Conservation (phyloP, 129 eudicot genomes). For the Solidago caesia region DNA sequence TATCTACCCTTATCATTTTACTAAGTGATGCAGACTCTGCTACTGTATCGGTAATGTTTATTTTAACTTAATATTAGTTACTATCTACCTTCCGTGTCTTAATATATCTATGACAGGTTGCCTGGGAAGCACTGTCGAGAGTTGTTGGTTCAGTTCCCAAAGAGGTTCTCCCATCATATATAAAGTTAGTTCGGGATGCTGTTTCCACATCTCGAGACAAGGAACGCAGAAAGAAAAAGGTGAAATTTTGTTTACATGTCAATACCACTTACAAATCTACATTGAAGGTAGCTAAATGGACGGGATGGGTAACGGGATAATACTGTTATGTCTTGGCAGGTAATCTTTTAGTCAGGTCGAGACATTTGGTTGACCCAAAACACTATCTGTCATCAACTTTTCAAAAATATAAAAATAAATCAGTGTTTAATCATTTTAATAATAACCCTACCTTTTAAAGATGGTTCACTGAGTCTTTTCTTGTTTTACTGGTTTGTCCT, state of each 20-base stretch:
- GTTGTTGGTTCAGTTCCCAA: conserved; percentile 85
- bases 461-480: no score
- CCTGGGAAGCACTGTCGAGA: conserved; percentile 93
- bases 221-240: conserved; percentile 93
- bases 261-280: no score
- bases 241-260: conserved; percentile 19
- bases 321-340: no score
- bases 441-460: no score
- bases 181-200: conserved; percentile 93
- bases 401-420: no score
- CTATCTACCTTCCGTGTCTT: conserved; percentile 7
- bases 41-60: conserved; percentile 64
- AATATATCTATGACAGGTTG: conserved; percentile 47
- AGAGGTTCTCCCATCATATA: conserved; percentile 89
- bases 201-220: conserved; percentile 91
- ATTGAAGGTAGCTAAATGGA: no score
- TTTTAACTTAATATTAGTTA: background rate
- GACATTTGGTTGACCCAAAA: no score
- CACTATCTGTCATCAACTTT: no score
- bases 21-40: conserved; percentile 84
- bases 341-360: no score
- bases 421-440: no score
- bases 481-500: no score
- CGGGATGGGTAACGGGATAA: no score
- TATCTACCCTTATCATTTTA: conserved; percentile 72